Conservation (phyloP, 495 filamentous ascomycete genomes). For the Podospora anserina region DNA sequence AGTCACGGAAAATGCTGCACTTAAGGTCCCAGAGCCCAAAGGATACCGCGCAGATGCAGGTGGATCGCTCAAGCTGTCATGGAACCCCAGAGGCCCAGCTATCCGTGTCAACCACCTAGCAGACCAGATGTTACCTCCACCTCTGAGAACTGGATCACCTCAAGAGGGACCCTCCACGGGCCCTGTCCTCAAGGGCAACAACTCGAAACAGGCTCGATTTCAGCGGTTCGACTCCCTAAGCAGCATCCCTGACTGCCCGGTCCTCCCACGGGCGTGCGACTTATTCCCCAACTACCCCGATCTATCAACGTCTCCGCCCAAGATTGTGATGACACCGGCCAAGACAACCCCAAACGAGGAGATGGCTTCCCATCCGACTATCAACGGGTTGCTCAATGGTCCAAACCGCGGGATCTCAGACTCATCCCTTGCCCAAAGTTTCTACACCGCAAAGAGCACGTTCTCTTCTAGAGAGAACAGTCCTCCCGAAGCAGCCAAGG, state of each 20-base stretch:
- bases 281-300: not conserved
- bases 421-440: not conserved
- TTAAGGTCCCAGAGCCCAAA: not conserved
- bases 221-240: not conserved
- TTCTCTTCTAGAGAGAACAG: not conserved
- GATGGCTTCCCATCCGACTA: not conserved
- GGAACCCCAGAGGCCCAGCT: conserved; percentile 1
- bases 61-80: conserved; percentile 14
- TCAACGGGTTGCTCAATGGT: not conserved
- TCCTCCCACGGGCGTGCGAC: not conserved
- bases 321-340: not conserved
- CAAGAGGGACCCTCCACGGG: not conserved
- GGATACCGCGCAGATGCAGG: conserved; percentile 17
- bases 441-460: not conserved
- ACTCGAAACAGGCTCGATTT: not conserved
- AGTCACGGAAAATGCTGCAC: not conserved
- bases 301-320: not conserved
- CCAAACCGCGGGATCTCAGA: not conserved
- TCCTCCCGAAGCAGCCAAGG: not conserved
- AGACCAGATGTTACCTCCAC: not conserved
- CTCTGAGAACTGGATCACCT: not conserved
- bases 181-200: not conserved
- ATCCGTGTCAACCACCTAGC: not conserved
- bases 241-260: not conserved
- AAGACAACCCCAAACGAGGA: not conserved